Evolutionary conservation across 2,329 filamentous ascomycete genomes (phyloP), one percentile per base, ranked within the genome.

Genomic region (Pseudogymnoascus sp.): DNA sequence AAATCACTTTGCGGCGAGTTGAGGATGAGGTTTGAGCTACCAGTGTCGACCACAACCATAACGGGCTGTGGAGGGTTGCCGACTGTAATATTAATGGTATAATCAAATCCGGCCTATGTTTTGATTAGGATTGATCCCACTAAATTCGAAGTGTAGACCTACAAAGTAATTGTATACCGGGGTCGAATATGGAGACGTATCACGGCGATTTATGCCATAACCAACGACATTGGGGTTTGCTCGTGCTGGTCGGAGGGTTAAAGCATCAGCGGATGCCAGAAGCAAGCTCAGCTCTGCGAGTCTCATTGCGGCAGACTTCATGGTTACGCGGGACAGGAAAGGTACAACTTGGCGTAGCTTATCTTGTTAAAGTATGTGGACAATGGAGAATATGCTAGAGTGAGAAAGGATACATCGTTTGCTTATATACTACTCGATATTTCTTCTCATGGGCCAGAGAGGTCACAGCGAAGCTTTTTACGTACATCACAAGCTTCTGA

Each of bases 31-130:
- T 63, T 49, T 33, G 58, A 35, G 30, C 62, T 63, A 5, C 62
- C 62, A 12, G 62, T 63, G 33, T 63, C 62, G 22, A 63, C 45
- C 14, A 25, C 33, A 22, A 60, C 39, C 14, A 36, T 52, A 30
- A 63, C 58, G 9, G 30, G 30, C 9, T 61, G 62, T n/a, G 62
- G 62, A 45, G 62, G 62, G 6, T 30, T 63, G 11, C 62, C 62
- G 30, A 61, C 35, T 19, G 58, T 63, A 28, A 61, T 38, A 52
- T 63, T 63, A 5, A 63, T 39, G 25, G 49, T 38, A 28, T 63
- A 63, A 55, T 52, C 16, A 60, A 61, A 45, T 45, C 41, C 41
- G 22, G 41, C 41, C 41, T 45, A 45, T 45, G 22, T 7, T 14
- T n/a, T 25, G 41, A 22, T 45, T 25, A 45, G 41, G 14, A 25